phyloP scores from a whole-genome alignment of 169 alveolate genomes.

The Cryptosporidium ubiquitum region DNA sequence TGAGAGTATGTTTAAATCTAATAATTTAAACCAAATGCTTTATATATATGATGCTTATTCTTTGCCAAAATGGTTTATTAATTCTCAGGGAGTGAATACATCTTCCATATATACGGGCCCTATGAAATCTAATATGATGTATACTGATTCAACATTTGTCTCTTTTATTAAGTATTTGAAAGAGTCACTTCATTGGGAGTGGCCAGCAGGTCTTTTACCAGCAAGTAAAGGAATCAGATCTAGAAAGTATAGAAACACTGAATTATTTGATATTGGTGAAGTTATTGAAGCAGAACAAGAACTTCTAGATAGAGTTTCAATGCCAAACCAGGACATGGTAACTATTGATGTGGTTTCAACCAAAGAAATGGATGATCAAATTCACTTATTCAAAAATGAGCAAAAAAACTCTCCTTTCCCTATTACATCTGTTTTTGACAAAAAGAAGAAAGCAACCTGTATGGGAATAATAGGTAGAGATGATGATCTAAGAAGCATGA shows the following conservation, averaged over 20 bases:
- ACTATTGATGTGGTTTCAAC: constrained; percentile 40
- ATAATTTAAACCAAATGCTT: constrained; percentile 77
- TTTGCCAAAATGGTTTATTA: constrained; percentile 40
- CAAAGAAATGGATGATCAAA: constrained; percentile 52
- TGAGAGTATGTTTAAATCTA: constrained; percentile 84
- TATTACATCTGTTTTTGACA: constrained; percentile 25
- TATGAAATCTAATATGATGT: constrained; percentile 41
- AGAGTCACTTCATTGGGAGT: constrained; percentile 85
- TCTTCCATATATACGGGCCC: constrained; percentile 21
- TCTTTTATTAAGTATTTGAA: constrained; percentile 69
- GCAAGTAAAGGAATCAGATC: constrained; percentile 84
- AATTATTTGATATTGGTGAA: constrained; percentile 82
- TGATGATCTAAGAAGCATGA: constrained; percentile 58
- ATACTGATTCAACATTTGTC: constrained; percentile 37
- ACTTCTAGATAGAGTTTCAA: constrained; percentile 61
- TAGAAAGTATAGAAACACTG: constrained; percentile 83
- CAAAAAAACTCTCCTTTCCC: constrained; percentile 63
- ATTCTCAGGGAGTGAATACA: background rate
- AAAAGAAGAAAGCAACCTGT: constrained; percentile 46
- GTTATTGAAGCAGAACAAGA: constrained; percentile 85
- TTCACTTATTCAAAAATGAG: constrained; percentile 44
- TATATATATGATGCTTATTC: constrained; percentile 75
- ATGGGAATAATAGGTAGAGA: constrained; percentile 68
- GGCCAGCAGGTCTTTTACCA: constrained; percentile 88
- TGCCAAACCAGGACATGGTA: constrained; percentile 69